These are phyloP conservation scores for Quercus suber DNA, from an alignment of 306 rosid genomes.

Conservation along the genomic window DNA sequence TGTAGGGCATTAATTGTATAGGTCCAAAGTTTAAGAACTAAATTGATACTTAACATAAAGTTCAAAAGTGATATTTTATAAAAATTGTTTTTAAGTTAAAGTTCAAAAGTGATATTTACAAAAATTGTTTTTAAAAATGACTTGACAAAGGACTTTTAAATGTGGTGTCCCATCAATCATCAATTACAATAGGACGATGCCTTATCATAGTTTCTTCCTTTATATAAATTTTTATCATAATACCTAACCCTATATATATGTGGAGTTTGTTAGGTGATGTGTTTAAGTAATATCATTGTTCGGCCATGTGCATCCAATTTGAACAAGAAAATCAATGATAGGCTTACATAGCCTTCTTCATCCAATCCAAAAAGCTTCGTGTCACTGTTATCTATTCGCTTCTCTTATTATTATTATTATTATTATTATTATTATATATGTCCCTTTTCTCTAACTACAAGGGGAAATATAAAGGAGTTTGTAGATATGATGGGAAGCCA, in stretches of 20 bases:
- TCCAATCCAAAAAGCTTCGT: constrained; percentile 32
- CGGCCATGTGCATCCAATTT: constrained; percentile 61
- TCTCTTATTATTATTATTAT: constrained; percentile 19
- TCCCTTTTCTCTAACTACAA: background rate
- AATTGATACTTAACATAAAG: no score
- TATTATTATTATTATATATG: background rate
- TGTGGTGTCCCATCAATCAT: no score
- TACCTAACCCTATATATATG: constrained; percentile 2
- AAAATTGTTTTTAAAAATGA: no score
- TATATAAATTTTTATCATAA: background rate
- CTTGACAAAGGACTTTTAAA: no score
- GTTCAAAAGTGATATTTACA: no score
- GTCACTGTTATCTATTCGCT: constrained; percentile 15
- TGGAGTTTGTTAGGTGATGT: constrained; percentile 20
- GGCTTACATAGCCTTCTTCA: constrained; percentile 46
- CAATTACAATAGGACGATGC: no score
- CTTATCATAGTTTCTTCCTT: no score
- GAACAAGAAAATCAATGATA: constrained; percentile 49
- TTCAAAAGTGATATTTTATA: no score
- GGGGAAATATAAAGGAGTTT: constrained; percentile 11
- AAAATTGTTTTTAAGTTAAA: no score
- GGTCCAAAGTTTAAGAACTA: no score
- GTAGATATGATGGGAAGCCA: constrained; percentile 25
- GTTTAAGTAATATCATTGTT: constrained; percentile 45
- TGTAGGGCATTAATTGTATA: no score